Evolutionary conservation across 352 stramenopile genomes (phyloP).

Genomic region (Pythium folliculosum): DNA sequence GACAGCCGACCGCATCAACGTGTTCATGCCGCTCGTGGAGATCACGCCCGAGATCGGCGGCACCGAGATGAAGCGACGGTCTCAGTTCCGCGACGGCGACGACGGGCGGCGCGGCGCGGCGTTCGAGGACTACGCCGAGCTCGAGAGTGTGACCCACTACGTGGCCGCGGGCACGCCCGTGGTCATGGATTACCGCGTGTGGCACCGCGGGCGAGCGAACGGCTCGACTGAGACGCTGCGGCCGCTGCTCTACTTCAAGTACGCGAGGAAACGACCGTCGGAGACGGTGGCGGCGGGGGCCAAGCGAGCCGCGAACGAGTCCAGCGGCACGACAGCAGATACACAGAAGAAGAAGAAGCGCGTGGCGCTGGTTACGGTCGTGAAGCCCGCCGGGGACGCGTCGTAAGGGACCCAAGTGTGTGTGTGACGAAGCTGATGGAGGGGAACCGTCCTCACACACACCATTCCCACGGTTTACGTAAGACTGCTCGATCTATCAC

Average conservation of each 20-base stretch:
- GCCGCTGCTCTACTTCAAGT: constrained; percentile 78
- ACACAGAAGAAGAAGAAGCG: constrained; percentile 22
- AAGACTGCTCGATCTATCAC: no score
- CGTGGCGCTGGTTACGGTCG: constrained; percentile 7
- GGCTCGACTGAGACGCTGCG: constrained; percentile 28
- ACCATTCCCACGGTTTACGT: no score
- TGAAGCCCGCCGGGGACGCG: background rate
- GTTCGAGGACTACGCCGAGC: constrained; percentile 53
- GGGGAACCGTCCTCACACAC: no score
- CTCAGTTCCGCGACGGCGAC: constrained; percentile 44
- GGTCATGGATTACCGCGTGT: constrained; percentile 81
- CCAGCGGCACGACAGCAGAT: background rate
- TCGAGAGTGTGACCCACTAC: constrained; percentile 53
- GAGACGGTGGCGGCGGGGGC: background rate
- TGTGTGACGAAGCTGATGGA: no score
- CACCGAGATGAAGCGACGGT: constrained; percentile 71
- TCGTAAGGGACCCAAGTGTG: no score
- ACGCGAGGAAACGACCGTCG: constrained; percentile 24
- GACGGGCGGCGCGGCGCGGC: constrained; percentile 32
- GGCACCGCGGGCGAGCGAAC: constrained; percentile 69
- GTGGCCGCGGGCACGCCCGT: constrained; percentile 61
- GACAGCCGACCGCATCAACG: constrained; percentile 67
- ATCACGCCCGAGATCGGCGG: constrained; percentile 49
- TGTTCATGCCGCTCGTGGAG: constrained; percentile 70
- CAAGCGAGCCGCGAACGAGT: background rate